Conservation (phyloP, 164 flowering plant species). For the Cinnamomum micranthum region DNA sequence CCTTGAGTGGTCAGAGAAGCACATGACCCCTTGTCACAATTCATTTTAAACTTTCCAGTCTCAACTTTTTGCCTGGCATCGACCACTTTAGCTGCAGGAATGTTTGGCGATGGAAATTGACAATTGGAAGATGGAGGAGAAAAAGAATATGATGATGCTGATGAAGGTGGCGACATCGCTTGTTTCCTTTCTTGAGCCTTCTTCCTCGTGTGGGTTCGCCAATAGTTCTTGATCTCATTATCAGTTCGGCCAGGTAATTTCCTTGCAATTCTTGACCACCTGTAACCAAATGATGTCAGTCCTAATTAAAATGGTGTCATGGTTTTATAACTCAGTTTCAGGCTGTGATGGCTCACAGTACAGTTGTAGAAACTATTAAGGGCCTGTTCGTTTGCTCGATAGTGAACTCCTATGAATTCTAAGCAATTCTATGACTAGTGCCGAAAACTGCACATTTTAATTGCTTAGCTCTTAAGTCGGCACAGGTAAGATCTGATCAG, state of each 20-base stretch:
- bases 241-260: constrained; percentile 92
- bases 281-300: constrained; percentile 14
- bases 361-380: too few relatives aligned
- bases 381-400: too few relatives aligned
- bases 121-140: constrained; percentile 20
- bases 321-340: background rate
- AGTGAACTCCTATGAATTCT: too few relatives aligned
- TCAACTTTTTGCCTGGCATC: constrained; percentile 17
- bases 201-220: constrained; percentile 94
- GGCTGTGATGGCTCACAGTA: too few relatives aligned
- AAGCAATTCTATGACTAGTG: too few relatives aligned
- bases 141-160: constrained; percentile 35
- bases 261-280: constrained; percentile 95
- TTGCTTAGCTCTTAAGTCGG: too few relatives aligned
- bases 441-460: too few relatives aligned
- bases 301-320: background rate
- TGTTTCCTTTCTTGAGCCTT: constrained; percentile 77
- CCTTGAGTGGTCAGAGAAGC: constrained; percentile 8
- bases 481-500: too few relatives aligned
- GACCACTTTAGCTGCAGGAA: constrained; percentile 13
- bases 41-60: constrained; percentile 1
- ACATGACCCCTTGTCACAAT: background rate
- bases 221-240: constrained; percentile 96
- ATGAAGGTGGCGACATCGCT: constrained; percentile 29
- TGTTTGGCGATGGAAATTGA: constrained; percentile 28